Evolutionary conservation across 2,329 filamentous ascomycete genomes (phyloP).

Genomic region (Penicillium sp.): DNA sequence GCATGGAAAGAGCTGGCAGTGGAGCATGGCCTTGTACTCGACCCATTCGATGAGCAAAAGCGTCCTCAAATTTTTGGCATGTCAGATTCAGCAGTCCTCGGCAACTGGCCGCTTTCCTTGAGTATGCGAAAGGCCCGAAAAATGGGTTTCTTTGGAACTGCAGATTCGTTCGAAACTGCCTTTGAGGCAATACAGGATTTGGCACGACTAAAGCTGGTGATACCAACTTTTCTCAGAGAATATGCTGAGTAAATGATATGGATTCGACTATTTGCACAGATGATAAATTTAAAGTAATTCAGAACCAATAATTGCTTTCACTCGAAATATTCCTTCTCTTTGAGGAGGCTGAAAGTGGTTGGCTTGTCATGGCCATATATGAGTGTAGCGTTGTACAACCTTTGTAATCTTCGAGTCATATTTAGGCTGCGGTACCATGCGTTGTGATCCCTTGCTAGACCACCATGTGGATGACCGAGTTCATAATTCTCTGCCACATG

Average conservation of each 20-base stretch:
- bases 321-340: not conserved
- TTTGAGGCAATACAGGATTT: constrained; percentile 16
- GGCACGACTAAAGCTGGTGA: constrained; percentile 12
- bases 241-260: not conserved
- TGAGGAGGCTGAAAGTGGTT: not conserved
- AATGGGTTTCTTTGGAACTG: constrained; percentile 18
- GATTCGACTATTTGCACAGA: not conserved
- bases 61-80: constrained; percentile 11
- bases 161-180: constrained; percentile 17
- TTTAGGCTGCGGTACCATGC: constrained; percentile 41
- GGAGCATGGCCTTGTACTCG: not conserved
- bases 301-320: not conserved
- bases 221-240: not conserved
- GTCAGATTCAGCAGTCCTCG: constrained; percentile 21
- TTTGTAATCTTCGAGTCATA: constrained; percentile 20
- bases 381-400: constrained; percentile 9
- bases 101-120: constrained; percentile 19
- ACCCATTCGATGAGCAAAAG: not conserved
- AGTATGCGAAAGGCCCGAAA: constrained; percentile 23
- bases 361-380: constrained; percentile 10
- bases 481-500: constrained; percentile 47
- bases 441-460: constrained; percentile 42
- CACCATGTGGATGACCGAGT: constrained; percentile 39
- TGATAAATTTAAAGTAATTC: not conserved
- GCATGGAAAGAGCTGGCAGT: not conserved